A percentile compares a stretch with the other conserved stretches of the same genome.
phyloP scores from a whole-genome alignment of 495 filamentous ascomycete species.

The Talaromyces thailandensis region DNA sequence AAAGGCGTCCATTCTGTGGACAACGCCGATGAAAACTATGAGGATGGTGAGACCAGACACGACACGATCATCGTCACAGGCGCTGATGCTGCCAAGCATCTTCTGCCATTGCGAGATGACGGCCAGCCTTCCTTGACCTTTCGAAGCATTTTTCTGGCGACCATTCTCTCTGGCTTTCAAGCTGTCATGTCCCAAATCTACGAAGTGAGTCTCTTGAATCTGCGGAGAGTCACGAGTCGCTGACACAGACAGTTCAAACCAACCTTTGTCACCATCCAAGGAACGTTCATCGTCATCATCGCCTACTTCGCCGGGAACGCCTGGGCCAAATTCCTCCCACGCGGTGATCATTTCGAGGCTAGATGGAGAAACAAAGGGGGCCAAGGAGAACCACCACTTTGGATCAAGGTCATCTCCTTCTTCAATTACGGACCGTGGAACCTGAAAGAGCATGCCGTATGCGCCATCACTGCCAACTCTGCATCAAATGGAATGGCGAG shows the following conservation, averaged over 20 bases:
- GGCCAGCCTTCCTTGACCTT: constrained; percentile 34
- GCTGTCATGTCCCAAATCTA: constrained; percentile 43
- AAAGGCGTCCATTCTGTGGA: background rate
- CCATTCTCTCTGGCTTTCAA: constrained; percentile 34
- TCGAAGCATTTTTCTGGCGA: constrained; percentile 33
- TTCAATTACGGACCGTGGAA: constrained; percentile 22
- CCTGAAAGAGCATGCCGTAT: constrained; percentile 25
- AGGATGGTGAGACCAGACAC: constrained; percentile 6
- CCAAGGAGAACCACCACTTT: constrained; percentile 14
- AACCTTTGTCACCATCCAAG: constrained; percentile 17
- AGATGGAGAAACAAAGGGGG: constrained; percentile 17
- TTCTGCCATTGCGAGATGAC: constrained; percentile 39
- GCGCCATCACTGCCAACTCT: constrained; percentile 20
- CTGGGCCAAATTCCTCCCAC: constrained; percentile 34
- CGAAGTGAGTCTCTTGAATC: constrained; percentile 12
- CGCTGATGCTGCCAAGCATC: constrained; percentile 19
- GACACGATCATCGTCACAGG: constrained; percentile 20
- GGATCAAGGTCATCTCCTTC: constrained; percentile 15
- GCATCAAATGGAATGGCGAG: constrained; percentile 15
- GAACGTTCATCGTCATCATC: constrained; percentile 31
- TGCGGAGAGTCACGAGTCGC: background rate
- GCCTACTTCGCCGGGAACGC: constrained; percentile 30
- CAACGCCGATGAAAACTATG: background rate
- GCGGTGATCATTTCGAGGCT: constrained; percentile 24
- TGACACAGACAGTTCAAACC: constrained; percentile 21